Base-by-base conservation (phyloP, 179 eudicot species). In the Spergularia azorica region DNA sequence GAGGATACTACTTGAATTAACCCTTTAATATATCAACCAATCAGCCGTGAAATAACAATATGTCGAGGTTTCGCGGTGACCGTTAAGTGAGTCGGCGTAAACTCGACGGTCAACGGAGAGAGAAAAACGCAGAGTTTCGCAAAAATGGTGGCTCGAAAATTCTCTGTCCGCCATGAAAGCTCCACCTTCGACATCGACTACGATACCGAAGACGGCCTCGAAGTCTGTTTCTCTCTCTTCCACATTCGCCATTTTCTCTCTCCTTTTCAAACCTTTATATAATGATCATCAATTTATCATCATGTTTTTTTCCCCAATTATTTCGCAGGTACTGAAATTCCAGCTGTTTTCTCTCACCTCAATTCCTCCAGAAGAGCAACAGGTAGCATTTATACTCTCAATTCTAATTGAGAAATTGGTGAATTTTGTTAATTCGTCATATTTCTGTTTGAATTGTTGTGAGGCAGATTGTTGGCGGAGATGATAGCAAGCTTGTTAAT, bases 321-420 rank as follows among this genome's bases (percentile, higher is more conserved):
- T 11, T 77, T 75, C 86, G 13, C 87, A 94, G 98, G 97, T 94
- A 21, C 84, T 95, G 78, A 85, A 88, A 79, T 91, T 88, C 84
- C 98, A 95, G 81, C 82, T 95, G 20, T 95, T 88, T 82, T 95
- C 98, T 18, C 88, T 95, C 79, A 92, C 96, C 20, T 90, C 95
- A 26, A 77, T 95, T 20, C 95, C 90, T 50, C 98, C 98, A 5
- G 98, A 95, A 68, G 87, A 93, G 8, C 98, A 95, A 65, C 90
- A 90, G 90, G 98, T 91, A 2, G 0, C 0, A 82, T 11, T 0
- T 70, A 0, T 14, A 14, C 6, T 32, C 55, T 71, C 14, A 0
- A 5, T 21, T 52, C 36, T 11, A 12, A 32, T 63, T 54, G n/a
- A 67, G 67, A 60, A 55, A 32, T 48, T 79, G 55, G 64, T 68